These are phyloP conservation scores for Cladosporium sp. DNA, from an alignment of 2,329 filamentous ascomycete species.

Conservation along the genomic window DNA sequence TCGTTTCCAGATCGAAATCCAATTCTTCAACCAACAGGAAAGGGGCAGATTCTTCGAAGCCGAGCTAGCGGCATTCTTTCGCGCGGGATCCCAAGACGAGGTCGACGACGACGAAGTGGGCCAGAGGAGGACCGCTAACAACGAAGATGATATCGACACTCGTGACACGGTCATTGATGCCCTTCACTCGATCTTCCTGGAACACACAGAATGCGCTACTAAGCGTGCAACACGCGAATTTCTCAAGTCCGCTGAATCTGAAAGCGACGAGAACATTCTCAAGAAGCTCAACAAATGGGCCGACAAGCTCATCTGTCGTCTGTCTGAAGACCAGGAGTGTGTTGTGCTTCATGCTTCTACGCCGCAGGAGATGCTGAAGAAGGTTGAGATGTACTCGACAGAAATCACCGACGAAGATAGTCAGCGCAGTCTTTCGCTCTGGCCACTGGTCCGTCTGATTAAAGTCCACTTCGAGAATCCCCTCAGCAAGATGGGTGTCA, in stretches of 20 bases:
- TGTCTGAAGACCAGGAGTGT: background rate
- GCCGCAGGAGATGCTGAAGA: constrained; percentile 12
- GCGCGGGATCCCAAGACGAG: background rate
- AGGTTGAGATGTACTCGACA: constrained; percentile 14
- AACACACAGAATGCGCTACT: constrained; percentile 12
- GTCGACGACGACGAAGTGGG: background rate
- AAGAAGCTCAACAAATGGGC: background rate
- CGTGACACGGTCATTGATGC: constrained; percentile 5
- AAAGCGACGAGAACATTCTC: background rate
- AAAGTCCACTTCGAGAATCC: constrained; percentile 16
- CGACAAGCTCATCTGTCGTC: background rate
- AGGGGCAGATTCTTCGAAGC: constrained; percentile 10
- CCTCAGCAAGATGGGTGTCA: constrained; percentile 17
- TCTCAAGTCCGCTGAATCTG: background rate
- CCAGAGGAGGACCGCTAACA: background rate
- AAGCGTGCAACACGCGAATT: background rate
- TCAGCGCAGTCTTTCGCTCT: constrained; percentile 3
- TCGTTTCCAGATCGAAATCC: constrained; percentile 18
- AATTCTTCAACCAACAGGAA: constrained; percentile 16
- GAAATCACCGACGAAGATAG: background rate
- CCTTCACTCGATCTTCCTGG: constrained; percentile 16
- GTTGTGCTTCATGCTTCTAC: constrained; percentile 13
- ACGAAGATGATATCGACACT: constrained; percentile 7
- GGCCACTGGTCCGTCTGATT: constrained; percentile 21
- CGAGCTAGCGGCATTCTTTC: constrained; percentile 12